These are phyloP conservation scores for Tylopilus sp. DNA, from an alignment of 1,284 basidiomycete species.

Conservation along the genomic window DNA sequence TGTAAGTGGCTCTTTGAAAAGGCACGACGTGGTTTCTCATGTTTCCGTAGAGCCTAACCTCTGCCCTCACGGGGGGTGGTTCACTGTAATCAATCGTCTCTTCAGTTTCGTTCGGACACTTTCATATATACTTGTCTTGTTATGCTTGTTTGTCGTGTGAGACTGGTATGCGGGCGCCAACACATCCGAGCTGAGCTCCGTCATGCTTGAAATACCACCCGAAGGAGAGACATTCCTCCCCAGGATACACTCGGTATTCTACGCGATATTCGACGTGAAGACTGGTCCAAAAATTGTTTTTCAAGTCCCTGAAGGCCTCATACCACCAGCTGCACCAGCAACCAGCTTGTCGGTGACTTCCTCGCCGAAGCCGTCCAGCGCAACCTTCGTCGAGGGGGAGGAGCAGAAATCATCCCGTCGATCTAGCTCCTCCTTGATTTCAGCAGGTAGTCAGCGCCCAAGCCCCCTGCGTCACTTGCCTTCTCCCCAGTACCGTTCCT, in stretches of 20 bases:
- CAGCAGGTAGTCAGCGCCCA: slow-evolving; percentile 40
- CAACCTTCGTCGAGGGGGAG: slow-evolving; percentile 38
- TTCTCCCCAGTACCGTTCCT: slow-evolving; percentile 49
- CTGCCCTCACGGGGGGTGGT: slow-evolving; percentile 14
- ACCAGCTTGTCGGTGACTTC: slow-evolving; percentile 35
- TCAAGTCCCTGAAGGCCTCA: slow-evolving; percentile 85
- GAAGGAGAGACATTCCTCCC: slow-evolving; percentile 67
- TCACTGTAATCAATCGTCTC: neutral
- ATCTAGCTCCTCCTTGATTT: slow-evolving; percentile 46
- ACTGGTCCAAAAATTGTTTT: slow-evolving; percentile 83
- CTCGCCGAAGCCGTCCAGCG: slow-evolving; percentile 46
- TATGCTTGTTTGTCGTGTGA: neutral
- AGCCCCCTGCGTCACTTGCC: slow-evolving; percentile 40
- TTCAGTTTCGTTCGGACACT: slow-evolving; percentile 10
- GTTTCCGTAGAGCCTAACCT: slow-evolving; percentile 13
- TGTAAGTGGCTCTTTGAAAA: slow-evolving; percentile 11
- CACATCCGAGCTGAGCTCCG: neutral
- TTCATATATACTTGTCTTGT: slow-evolving; percentile 1
- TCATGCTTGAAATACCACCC: slow-evolving; percentile 36
- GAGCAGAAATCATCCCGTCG: slow-evolving; percentile 38
- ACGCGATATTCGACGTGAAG: slow-evolving; percentile 77
- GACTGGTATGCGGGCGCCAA: neutral
- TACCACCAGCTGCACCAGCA: slow-evolving; percentile 40
- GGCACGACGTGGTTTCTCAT: slow-evolving; percentile 8
- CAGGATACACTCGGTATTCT: slow-evolving; percentile 82